Base-by-base conservation (phyloP, 2,329 filamentous ascomycete genomes). In the Aquanectria penicillioides region DNA sequence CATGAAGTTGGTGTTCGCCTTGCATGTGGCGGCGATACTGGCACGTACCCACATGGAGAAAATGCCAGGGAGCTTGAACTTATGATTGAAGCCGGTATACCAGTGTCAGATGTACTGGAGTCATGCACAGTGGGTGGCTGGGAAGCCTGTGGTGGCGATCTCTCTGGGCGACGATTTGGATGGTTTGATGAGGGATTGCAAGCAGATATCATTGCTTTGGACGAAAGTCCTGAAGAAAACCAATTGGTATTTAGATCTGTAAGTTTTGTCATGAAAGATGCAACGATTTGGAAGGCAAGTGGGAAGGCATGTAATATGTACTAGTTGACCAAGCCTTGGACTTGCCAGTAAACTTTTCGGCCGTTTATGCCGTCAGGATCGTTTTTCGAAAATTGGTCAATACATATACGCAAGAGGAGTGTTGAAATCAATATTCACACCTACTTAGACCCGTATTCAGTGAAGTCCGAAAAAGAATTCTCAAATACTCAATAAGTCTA, bases 181-280 rank as follows among this genome's bases (percentile, higher is more conserved):
- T 81, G 77, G 72, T 68, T 86, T 22, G 81, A 81, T 47, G 69
- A 77, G 46, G 83, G 82, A 0, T 77, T 80, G 3, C 71, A 73
- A 22, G 60, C 71, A 17, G 80, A 83, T 51, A 52, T 52, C 9
- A 33, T 52, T 11, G 48, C 48, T 2, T 15, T 43, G 9, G 37
- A 52, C 18, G 48, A 40, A 7, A 20, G 33, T 15, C 48, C 48
- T 4, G 34, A 41, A 28, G n/a, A 20, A 11, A 52, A 43, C 18
- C 29, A 68, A 1, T 62, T 67, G 17, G 78, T 78, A 2, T 58
- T 86, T 25, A 75, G 82, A 49, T 78, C 75, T 56, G 80, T 86
- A 1, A 74, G 69, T 49, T 85, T 85, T 67, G 83, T 86, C 15
- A 86, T 86, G 83, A 86, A 86, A 67, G 83, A 86, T 64, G 83